These are phyloP conservation scores for Pichia inconspicua DNA, from an alignment of 1,139 yeast species.

Conservation along the genomic window DNA sequence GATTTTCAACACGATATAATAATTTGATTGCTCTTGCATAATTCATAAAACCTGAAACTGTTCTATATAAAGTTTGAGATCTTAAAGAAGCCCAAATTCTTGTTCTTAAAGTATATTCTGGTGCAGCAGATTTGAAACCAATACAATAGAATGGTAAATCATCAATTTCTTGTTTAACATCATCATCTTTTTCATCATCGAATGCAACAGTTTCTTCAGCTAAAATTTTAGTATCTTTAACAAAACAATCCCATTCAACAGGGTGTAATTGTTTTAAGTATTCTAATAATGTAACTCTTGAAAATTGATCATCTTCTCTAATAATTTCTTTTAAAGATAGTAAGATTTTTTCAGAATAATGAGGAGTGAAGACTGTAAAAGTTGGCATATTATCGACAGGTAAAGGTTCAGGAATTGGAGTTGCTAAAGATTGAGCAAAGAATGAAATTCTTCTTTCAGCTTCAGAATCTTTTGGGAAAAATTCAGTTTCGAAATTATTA, in stretches of 20 bases:
- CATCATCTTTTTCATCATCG: conserved; percentile 48
- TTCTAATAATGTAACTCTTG: conserved; percentile 92
- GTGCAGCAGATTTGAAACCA: conserved; percentile 48
- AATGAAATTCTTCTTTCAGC: conserved; percentile 99
- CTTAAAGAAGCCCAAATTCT: conserved; percentile 53
- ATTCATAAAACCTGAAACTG: conserved; percentile 52
- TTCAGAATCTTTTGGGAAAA: conserved; percentile 50
- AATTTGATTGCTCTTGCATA: conserved; percentile 96
- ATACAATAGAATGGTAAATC: conserved; percentile 92
- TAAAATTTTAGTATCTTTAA: conserved; percentile 93
- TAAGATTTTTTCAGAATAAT: conserved; percentile 93
- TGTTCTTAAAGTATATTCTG: conserved; percentile 45
- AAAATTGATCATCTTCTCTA: conserved; percentile 97
- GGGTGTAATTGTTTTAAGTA: conserved; percentile 97
- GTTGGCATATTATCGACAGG: conserved; percentile 99
- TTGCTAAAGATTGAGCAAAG: conserved; percentile 97
- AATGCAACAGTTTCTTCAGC: conserved; percentile 74
- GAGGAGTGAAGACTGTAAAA: conserved; percentile 95
- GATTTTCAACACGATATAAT: conserved; percentile 96
- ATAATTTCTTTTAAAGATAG: conserved; percentile 93
- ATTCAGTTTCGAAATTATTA: conserved; percentile 16
- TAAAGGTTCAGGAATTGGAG: conserved; percentile 96
- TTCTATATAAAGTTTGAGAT: conserved; percentile 47
- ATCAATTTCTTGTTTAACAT: conserved; percentile 53
- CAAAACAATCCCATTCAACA: conserved; percentile 99